Conservation (phyloP, 1,284 basidiomycete species). For the Leccinum fallax region DNA sequence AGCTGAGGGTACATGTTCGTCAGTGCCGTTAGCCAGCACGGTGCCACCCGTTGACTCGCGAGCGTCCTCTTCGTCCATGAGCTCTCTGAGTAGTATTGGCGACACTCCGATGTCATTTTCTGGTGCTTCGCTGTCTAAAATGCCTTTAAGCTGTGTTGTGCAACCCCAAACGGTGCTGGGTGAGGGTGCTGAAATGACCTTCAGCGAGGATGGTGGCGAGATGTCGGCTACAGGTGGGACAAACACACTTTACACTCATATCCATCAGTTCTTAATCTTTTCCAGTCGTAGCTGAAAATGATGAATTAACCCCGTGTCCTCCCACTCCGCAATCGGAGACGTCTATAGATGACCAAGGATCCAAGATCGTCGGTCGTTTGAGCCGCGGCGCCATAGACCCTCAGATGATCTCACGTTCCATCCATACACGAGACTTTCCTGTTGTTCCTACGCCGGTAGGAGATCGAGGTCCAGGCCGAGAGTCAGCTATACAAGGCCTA, state of each 20-base stretch:
- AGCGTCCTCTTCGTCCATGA: neutral
- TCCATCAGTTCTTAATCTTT: neutral
- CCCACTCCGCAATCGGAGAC: slow-evolving; percentile 11
- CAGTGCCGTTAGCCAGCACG: neutral
- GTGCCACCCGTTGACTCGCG: neutral
- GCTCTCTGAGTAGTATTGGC: neutral
- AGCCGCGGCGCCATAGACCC: neutral
- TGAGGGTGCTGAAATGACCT: slow-evolving; percentile 1
- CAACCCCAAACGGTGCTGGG: neutral
- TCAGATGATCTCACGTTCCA: neutral
- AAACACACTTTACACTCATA: neutral
- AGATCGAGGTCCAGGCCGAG: neutral
- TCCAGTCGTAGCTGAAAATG: neutral
- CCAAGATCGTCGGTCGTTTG: neutral
- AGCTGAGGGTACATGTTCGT: neutral
- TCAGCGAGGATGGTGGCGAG: neutral
- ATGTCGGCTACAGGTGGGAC: neutral
- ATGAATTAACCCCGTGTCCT: slow-evolving; percentile 3
- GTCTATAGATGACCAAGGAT: neutral
- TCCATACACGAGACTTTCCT: neutral
- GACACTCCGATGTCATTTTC: neutral
- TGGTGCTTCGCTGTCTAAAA: neutral
- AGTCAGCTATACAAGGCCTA: neutral
- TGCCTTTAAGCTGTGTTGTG: neutral
- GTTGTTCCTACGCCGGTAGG: slow-evolving; percentile 7